These are phyloP conservation scores for Penicillium paradoxum DNA, from an alignment of 495 filamentous ascomycete genomes.

Conservation along the genomic window DNA sequence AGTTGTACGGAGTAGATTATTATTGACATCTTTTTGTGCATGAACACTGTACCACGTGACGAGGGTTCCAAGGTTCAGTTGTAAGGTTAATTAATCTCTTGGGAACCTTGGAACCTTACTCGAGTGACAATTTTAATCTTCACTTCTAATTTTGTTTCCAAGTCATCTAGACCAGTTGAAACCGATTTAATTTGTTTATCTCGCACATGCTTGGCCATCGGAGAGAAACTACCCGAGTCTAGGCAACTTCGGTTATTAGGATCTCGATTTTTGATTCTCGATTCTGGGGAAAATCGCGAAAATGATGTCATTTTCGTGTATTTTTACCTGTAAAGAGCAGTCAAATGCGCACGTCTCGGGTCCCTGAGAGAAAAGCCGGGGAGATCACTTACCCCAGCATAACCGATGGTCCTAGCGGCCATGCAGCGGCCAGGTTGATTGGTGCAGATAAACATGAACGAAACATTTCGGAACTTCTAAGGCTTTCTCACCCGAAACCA, in stretches of 20 bases:
- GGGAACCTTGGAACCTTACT: background rate
- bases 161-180: background rate
- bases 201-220: background rate
- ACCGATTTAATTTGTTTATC: background rate
- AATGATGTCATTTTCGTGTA: slow-evolving; percentile 22
- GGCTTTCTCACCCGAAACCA: slow-evolving; percentile 9
- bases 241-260: slow-evolving; percentile 12
- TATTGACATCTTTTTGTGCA: background rate
- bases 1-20: no score
- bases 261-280: slow-evolving; percentile 4
- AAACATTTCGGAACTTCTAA: slow-evolving; percentile 10
- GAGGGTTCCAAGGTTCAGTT: background rate
- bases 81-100: background rate
- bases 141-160: background rate
- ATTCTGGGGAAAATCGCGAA: background rate
- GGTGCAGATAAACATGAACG: slow-evolving; percentile 1
- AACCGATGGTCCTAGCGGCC: slow-evolving; percentile 2
- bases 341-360: slow-evolving; percentile 1
- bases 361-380: slow-evolving; percentile 14
- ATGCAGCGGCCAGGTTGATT: slow-evolving; percentile 13
- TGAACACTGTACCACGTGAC: slow-evolving; percentile 1
- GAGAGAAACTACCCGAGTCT: slow-evolving; percentile 10
- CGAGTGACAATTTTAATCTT: background rate
- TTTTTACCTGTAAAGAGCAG: slow-evolving; percentile 11
- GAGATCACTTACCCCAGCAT: background rate